Evolutionary conservation across 768 basidiomycete species (phyloP), one percentile per base, ranked within the genome.

Genomic region (Harrya chromipes): DNA sequence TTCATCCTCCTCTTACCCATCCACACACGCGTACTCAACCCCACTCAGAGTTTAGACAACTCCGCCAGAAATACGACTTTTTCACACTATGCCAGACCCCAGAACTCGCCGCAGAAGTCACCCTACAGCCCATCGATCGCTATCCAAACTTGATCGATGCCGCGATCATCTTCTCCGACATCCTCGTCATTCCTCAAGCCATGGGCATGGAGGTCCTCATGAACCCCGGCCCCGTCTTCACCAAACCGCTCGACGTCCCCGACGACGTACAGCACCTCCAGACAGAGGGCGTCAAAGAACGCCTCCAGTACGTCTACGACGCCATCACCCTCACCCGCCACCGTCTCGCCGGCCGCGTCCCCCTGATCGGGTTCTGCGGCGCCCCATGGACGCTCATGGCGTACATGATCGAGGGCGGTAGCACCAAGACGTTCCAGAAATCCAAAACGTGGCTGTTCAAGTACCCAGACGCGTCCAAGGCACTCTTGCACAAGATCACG

Each of bases 321-420:
- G 97, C 97, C 21, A 84, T 99, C 69, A 93, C 87, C 11, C 66
- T 82, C 60, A 94, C 94, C 8, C 80, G 97, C 50, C 78, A 79
- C 43, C 85, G 77, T 42, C 76, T 98, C 47, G 77, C 82, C 1
- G 97, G 95, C 19, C 81, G 90, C 64, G 94, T 98, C 13, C 95
- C 97, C 12, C 75, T 99, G 49, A 97, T 99, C 59, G 97, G 97
- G 11, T 99, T 99, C 72, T 91, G 84, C 63, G 97, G 95, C 35
- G 94, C 93, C 0, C 97, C 97, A 2, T 98, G 97, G 97, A 99
- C 97, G 4, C 80, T 98, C 45, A 94, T 99, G 72, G 83, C 86
- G 19, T 99, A 98, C 68, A 99, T 99, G 97, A 80, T 97, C 61
- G 97, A 98, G 68, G 97, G 97, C 8, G 95, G 94, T 6, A 88